Conservation (phyloP, 2,329 filamentous ascomycete species). For the Cladophialophora carrionii region DNA sequence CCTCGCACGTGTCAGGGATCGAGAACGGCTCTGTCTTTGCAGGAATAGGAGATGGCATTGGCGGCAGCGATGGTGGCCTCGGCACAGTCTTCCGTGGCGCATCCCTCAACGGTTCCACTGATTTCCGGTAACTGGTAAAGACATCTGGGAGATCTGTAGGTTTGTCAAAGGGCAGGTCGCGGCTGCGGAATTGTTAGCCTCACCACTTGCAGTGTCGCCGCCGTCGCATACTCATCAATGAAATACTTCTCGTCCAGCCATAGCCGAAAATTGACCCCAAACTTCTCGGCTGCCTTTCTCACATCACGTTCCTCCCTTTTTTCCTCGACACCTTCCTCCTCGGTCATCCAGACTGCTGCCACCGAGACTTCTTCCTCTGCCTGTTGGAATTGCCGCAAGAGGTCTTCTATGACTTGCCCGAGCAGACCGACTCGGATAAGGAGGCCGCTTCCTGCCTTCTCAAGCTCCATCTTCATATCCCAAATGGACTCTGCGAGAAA, state of each 20-base stretch:
- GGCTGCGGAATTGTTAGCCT: conserved; percentile 51
- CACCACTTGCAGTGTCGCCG: background rate
- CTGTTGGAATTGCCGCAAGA: conserved; percentile 57
- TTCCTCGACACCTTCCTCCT: conserved; percentile 72
- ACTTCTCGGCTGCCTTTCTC: conserved; percentile 56
- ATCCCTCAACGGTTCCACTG: conserved; percentile 69
- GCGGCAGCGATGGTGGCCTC: conserved; percentile 60
- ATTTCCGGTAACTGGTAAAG: conserved; percentile 75
- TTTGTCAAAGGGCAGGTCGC: conserved; percentile 64
- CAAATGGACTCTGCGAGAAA: conserved; percentile 74
- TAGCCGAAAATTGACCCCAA: conserved; percentile 63
- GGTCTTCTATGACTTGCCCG: conserved; percentile 61
- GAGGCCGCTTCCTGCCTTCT: conserved; percentile 63
- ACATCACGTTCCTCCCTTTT: conserved; percentile 64
- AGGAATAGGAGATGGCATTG: conserved; percentile 61
- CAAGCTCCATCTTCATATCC: conserved; percentile 68
- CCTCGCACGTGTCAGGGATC: conserved; percentile 61
- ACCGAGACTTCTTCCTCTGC: conserved; percentile 53
- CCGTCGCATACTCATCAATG: conserved; percentile 70
- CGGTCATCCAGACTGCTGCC: conserved; percentile 72
- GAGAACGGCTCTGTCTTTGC: conserved; percentile 65
- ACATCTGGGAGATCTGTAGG: conserved; percentile 69
- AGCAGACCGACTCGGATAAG: conserved; percentile 65
- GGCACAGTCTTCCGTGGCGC: conserved; percentile 64
- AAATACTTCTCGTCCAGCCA: conserved; percentile 79